phyloP scores from a whole-genome alignment of 2,329 filamentous ascomycete species.

The Cladosporium austrohemisphaericum region DNA sequence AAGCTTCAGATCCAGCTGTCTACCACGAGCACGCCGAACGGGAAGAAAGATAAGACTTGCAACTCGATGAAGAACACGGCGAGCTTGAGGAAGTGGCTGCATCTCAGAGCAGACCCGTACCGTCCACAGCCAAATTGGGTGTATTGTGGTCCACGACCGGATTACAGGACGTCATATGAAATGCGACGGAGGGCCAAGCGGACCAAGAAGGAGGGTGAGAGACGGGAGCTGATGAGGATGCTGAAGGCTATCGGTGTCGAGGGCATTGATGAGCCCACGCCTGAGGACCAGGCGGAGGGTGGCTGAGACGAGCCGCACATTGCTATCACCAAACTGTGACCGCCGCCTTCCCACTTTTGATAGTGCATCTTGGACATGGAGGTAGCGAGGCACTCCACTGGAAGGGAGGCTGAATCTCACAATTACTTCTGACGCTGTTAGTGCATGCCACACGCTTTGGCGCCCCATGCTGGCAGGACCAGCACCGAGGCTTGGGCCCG shows the following conservation, averaged over 20 bases:
- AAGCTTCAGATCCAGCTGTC: slow-evolving; percentile 26
- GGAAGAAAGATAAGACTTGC: slow-evolving; percentile 16
- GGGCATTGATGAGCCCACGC: neutral
- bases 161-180: slow-evolving; percentile 28
- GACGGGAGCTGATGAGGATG: slow-evolving; percentile 27
- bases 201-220: slow-evolving; percentile 28
- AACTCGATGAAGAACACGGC: slow-evolving; percentile 19
- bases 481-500: no score
- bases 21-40: slow-evolving; percentile 18
- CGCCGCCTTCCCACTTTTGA: no score
- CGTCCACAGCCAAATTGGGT: slow-evolving; percentile 31
- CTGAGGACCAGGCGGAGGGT: no score
- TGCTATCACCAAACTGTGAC: no score
- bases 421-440: no score
- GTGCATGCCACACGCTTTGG: no score
- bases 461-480: no score
- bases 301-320: no score
- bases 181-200: slow-evolving; percentile 28
- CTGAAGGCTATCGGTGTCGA: slow-evolving; percentile 24
- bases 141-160: slow-evolving; percentile 25
- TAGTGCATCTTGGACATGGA: no score
- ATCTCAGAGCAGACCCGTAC: slow-evolving; percentile 27
- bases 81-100: slow-evolving; percentile 29
- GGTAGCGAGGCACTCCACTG: no score
- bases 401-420: no score